Evolutionary conservation across 2,329 filamentous ascomycete species (phyloP), one percentile per base, ranked within the genome.

Genomic region (Aphanoascus verrucosus): DNA sequence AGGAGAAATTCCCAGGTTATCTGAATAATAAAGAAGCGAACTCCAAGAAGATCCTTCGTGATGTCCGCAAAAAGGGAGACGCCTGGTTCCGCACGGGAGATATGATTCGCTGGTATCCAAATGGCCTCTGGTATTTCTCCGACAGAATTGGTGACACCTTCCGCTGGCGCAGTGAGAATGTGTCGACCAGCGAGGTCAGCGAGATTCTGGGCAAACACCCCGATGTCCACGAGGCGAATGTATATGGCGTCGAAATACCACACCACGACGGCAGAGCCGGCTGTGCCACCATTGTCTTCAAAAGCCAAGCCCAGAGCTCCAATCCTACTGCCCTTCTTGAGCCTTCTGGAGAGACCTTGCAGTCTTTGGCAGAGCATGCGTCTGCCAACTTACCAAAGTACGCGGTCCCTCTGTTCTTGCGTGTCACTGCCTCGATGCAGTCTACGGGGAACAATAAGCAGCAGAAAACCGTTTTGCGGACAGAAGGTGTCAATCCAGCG

Each of bases 371-470:
- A 0, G 62, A 69, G 0, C 82, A 88, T 61, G 78, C 78, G 0
- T 64, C 72, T 12, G 66, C 68, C 5, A 72, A 72, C 5, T 72
- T 94, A 23, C 88, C 89, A 0, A 77, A 76, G 47, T 94, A 86
- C 62, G 88, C 88, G 0, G 77, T 83, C 3, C 89, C 89, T 0
- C 61, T 93, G 0, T 95, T 94, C 69, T 65, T 95, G 46, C 77
- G 89, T 11, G 69, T 89, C 5, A 77, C 83, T 6, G 74, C 71
- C 23, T 76, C 78, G 23, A 76, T 81, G 59, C 80, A 85, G 62
- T 76, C 81, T 1, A 94, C 89, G 3, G 88, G 88, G 0, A 95
- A 88, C 46, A 86, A 88, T 63, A 95, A 95, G 75, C 86, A 94
- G 72, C 85, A 90, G 70, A 95, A 95, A 69, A 80, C 85, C 58